Percentiles rank a stretch among this genome's conserved stretches.
These are phyloP conservation scores for Citrus cavaleriei DNA, from an alignment of 345 rosid genomes.

Conservation along the genomic window DNA sequence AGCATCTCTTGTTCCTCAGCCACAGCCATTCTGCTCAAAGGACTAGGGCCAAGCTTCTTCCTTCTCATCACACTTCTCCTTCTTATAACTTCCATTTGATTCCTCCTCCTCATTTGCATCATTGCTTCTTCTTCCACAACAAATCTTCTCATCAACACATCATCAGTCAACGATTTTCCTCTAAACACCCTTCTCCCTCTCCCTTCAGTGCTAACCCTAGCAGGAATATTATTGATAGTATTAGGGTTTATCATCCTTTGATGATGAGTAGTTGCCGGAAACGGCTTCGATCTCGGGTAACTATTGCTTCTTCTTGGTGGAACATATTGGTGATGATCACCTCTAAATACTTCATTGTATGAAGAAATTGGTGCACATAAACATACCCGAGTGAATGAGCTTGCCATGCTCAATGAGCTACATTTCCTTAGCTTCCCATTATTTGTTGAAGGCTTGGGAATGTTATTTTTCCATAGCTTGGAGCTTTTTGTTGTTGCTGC, in stretches of 20 bases:
- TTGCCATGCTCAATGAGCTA: slow-evolving; percentile 70
- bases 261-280: slow-evolving; percentile 4
- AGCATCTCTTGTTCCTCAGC: slow-evolving; percentile 33
- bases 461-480: slow-evolving; percentile 37
- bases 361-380: slow-evolving; percentile 87
- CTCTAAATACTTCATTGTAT: slow-evolving; percentile 72
- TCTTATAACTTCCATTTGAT: slow-evolving; percentile 83
- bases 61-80: slow-evolving; percentile 54
- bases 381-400: slow-evolving; percentile 84
- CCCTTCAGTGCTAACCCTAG: slow-evolving; percentile 59
- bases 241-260: slow-evolving; percentile 11
- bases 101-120: slow-evolving; percentile 76
- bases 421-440: slow-evolving; percentile 55
- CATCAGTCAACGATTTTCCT: slow-evolving; percentile 85
- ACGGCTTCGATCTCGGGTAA: slow-evolving; percentile 71
- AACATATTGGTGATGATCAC: slow-evolving; percentile 32
- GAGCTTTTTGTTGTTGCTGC: slow-evolving; percentile 12
- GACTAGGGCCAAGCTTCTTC: slow-evolving; percentile 89
- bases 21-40: slow-evolving; percentile 70
- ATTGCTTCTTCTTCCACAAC: slow-evolving; percentile 90
- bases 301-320: slow-evolving; percentile 88
- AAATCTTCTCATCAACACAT: slow-evolving; percentile 88
- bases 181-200: slow-evolving; percentile 74
- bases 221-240: slow-evolving; percentile 1
- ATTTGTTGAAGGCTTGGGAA: slow-evolving; percentile 27